Evolutionary conservation across 108 stramenopile genomes (phyloP).

Genomic region (Epipyxis sp.): DNA sequence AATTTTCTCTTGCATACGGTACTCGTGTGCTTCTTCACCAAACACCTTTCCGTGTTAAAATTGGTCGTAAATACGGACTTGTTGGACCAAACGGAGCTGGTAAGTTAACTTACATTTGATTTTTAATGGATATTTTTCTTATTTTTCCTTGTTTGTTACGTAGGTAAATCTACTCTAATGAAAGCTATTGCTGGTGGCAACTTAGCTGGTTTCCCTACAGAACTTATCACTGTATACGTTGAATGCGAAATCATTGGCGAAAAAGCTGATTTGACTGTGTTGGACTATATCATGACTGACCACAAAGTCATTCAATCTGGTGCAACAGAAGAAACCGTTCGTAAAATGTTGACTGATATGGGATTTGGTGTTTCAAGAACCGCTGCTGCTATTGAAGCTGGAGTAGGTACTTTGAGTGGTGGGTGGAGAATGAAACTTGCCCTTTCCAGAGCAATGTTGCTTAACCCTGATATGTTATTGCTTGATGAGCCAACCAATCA

Average conservation of each 20-base stretch:
- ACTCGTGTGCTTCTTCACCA: conserved; percentile 4
- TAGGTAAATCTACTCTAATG: conserved; percentile 21
- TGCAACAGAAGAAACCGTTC: not conserved
- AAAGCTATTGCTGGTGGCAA: not conserved
- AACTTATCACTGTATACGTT: conserved; percentile 19
- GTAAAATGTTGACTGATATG: not conserved
- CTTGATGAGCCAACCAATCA: no score
- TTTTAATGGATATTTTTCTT: no score
- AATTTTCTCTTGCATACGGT: conserved; percentile 17
- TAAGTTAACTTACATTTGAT: no score
- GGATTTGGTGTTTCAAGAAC: not conserved
- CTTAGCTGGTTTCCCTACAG: conserved; percentile 10
- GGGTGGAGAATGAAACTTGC: conserved; percentile 29
- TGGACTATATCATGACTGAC: conserved; percentile 21
- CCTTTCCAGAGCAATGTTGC: conserved; percentile 4
- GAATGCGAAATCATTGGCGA: conserved; percentile 21
- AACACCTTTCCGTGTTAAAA: not conserved
- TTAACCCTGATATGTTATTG: conserved; percentile 16
- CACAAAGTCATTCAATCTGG: not conserved
- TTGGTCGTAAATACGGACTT: conserved; percentile 6
- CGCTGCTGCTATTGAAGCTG: not conserved
- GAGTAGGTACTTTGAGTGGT: not conserved
- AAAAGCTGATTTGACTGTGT: not conserved
- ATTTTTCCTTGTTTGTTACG: no score
- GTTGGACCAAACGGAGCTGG: conserved; percentile 11